Evolutionary conservation across 164 flowering plant species (phyloP).

Genomic region (Magnolia kwangsiensis): DNA sequence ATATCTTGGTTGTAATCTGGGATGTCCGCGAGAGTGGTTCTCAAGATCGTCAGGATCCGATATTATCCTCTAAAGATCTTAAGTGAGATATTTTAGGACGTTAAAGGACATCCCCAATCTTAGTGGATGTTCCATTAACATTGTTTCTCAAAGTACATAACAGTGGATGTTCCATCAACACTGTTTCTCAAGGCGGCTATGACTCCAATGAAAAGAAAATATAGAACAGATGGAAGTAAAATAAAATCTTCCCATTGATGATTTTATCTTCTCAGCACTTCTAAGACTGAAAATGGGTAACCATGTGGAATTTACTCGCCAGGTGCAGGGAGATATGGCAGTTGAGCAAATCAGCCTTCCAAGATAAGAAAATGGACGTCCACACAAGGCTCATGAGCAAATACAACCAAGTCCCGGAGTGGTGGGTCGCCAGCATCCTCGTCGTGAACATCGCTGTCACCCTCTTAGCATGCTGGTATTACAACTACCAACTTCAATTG

Average conservation of each 20-base stretch:
- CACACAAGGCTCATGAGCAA: slow-evolving; percentile 71
- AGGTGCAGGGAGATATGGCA: slow-evolving; percentile 63
- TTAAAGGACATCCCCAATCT: no score
- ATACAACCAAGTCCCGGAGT: slow-evolving; percentile 74
- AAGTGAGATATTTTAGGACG: no score
- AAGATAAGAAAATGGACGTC: slow-evolving; percentile 58
- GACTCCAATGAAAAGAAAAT: no score
- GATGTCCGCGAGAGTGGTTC: no score
- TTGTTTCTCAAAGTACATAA: no score
- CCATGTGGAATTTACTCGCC: background rate
- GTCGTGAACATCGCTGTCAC: slow-evolving; percentile 52
- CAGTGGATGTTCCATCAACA: no score
- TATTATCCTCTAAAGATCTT: no score
- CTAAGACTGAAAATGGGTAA: background rate
- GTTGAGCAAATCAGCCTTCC: slow-evolving; percentile 55
- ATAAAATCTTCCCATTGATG: background rate
- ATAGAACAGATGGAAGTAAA: background rate
- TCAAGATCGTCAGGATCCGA: no score
- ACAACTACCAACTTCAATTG: slow-evolving; percentile 68
- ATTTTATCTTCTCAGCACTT: background rate
- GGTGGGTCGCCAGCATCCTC: slow-evolving; percentile 74
- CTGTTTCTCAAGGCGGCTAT: no score
- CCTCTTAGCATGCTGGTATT: slow-evolving; percentile 61
- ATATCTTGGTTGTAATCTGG: no score
- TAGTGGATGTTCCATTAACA: no score